Evolutionary conservation across 371 early-diverging fungal species (phyloP), one percentile per base, ranked within the genome.

Genomic region (Mucor irregularis): DNA sequence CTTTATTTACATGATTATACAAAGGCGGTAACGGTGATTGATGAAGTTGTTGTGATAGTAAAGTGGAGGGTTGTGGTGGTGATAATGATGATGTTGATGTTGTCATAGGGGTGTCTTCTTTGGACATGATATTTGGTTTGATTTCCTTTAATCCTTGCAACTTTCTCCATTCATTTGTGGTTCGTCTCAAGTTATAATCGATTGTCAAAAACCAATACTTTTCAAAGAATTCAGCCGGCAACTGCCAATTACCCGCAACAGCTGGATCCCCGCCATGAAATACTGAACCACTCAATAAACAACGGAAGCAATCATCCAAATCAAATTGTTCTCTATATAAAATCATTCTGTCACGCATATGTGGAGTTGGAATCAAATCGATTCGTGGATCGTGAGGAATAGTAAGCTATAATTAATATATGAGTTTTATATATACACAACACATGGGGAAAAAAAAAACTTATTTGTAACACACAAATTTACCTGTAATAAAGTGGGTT

Each of bases 321-420:
- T 82, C 80, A 66, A 76, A 81, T 26, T 75, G 62, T 28, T 77
- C 68, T 47, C 80, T 69, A 47, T 80, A 82, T 6, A 84, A 31
- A 40, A 84, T 84, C 82, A 84, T 82, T 56, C 81, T 67, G 19
- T 82, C 85, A 14, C 85, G 74, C 63, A 82, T 77, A 39, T 80
- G 78, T 14, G 76, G 73, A 21, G 81, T 77, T n/a, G 85, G 82
- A 29, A 84, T 73, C 38, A 82, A 55, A 37, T 84, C 84, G 24
- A 84, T 84, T 14, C 84, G 75, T 14, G 84, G 69, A 31, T 84
- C 84, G 46, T 84, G 84, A 5, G 85, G 83, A 31, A 82, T 65
- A 2, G 78, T 73, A 13, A 74, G 59, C 71, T 76, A 53, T 5
- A 55, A 42, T 33, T 30, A 44, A 44, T 10, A 29, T 28, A 48